Percentiles rank a stretch among this genome's conserved stretches.
Evolutionary conservation across 2,329 filamentous ascomycete genomes (phyloP).

Genomic region (Achaetomium macrosporum): DNA sequence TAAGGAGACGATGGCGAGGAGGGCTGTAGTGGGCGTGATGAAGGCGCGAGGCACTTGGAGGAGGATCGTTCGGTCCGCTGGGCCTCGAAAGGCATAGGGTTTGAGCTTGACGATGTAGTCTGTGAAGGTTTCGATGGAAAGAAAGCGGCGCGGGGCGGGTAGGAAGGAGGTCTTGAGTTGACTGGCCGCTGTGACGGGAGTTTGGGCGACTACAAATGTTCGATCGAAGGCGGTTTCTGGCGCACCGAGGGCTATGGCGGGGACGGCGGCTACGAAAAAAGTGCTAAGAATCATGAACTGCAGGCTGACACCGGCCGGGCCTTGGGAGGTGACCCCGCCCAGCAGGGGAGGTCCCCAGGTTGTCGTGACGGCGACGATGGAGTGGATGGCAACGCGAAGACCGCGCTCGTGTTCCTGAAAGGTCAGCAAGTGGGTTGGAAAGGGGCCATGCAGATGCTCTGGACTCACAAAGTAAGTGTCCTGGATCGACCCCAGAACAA

Average conservation of each 20-base stretch:
- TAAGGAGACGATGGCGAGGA: conserved; percentile 41
- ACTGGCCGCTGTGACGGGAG: conserved; percentile 24
- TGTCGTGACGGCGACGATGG: conserved; percentile 39
- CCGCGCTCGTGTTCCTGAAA: conserved; percentile 50
- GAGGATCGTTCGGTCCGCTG: conserved; percentile 28
- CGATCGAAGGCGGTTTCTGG: conserved; percentile 51
- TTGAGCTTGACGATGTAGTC: conserved; percentile 38
- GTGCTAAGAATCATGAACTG: conserved; percentile 48
- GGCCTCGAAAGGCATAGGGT: conserved; percentile 34
- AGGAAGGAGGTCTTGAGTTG: conserved; percentile 26
- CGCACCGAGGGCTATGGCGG: conserved; percentile 42
- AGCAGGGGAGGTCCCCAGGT: conserved; percentile 51
- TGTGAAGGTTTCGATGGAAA: conserved; percentile 31
- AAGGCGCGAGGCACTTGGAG: conserved; percentile 45
- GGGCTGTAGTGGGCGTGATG: conserved; percentile 43
- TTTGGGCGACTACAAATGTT: conserved; percentile 26
- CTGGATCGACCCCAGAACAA: conserved; percentile 47
- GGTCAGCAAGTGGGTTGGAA: conserved; percentile 21
- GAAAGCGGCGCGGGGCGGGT: conserved; percentile 23
- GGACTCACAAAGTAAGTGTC: conserved; percentile 51
- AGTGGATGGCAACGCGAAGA: conserved; percentile 40
- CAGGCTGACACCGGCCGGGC: conserved; percentile 36
- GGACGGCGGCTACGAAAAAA: conserved; percentile 42
- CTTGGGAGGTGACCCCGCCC: conserved; percentile 43
- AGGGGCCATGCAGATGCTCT: neutral